phyloP scores from a whole-genome alignment of 495 filamentous ascomycete genomes.

The Paragyromitra xinjiangensis region DNA sequence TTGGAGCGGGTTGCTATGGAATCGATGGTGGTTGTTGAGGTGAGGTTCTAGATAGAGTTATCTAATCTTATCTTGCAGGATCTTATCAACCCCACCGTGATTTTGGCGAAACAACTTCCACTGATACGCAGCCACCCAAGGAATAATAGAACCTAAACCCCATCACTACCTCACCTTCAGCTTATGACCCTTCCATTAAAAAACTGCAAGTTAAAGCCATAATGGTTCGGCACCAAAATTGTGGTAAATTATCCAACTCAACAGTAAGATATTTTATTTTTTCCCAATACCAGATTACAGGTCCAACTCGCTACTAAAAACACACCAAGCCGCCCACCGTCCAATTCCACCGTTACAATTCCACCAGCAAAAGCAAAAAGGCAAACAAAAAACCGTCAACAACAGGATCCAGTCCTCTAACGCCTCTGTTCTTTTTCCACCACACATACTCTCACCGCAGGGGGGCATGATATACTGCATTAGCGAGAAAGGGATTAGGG shows the following conservation, averaged over 20 bases:
- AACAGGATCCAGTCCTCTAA: constrained; percentile 32
- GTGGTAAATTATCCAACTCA: background rate
- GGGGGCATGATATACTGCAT: constrained; percentile 11
- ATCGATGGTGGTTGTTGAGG: background rate
- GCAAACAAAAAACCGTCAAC: background rate
- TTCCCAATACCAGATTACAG: constrained; percentile 5
- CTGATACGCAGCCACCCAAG: no score
- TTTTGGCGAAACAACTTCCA: background rate
- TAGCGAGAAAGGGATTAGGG: background rate
- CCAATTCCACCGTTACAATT: background rate
- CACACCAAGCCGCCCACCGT: constrained; percentile 4
- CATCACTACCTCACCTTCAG: no score
- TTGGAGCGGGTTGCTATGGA: background rate
- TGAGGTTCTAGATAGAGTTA: background rate
- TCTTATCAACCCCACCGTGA: constrained; percentile 5
- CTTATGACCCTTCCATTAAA: no score
- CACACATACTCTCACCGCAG: background rate
- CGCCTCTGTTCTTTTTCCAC: background rate
- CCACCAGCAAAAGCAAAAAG: constrained; percentile 6
- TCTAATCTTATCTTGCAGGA: constrained; percentile 29
- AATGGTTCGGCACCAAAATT: no score
- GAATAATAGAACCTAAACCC: no score
- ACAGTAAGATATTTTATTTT: constrained; percentile 5
- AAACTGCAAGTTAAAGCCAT: no score
- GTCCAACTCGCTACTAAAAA: constrained; percentile 1